Base-by-base conservation (phyloP, 2,329 filamentous ascomycete species). In the Clonostachys byssicola region DNA sequence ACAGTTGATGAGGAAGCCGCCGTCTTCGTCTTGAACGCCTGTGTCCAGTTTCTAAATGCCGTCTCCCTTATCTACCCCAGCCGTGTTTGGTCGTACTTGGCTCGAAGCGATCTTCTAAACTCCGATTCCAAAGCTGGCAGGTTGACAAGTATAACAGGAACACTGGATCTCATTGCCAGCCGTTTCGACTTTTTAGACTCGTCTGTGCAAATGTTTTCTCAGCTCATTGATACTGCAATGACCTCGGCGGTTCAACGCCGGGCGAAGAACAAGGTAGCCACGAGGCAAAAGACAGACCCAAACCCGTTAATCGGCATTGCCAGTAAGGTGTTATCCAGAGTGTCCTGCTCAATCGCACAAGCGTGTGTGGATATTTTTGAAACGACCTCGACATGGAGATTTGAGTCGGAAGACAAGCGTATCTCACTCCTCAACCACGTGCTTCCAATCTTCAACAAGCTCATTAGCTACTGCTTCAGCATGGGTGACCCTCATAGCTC, bases 1-100 rank as follows among this genome's bases (percentile, higher is more conserved):
- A 63, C 66, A 13, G 72, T 77, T 36, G 75, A 80, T n/a, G 82
- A 84, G 39, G 80, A 82, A 12, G 68, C 85, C 40, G 80, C 83
- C 35, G 74, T 95, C 30, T 75, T 85, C 3, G 77, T 92, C 43
- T 64, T 85, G 47, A 72, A 74, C 12, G 82, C 88, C 20, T 95
- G 90, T 61, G 68, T 92, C 18, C 85, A 90, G 46, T 96, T 97
- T 58, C 71, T 95, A 36, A 80, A 87, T 54, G 82, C 86, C 4
- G 71, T 95, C 16, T 66, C 94, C 23, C 75, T 78, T 56, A 87
- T 79, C n/a, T 81, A 86, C 45, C 92, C 94, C 1, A 88, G 87
- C 48, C 79, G 92, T 50, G 84, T 96, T 6, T 97, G 94, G 92
- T 91, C 92, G 5, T 89, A 92, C 62, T 78, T 99, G 57, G 83